Conservation (phyloP, 192 early-diverging fungal genomes). For the Pilobolus umbonatus region DNA sequence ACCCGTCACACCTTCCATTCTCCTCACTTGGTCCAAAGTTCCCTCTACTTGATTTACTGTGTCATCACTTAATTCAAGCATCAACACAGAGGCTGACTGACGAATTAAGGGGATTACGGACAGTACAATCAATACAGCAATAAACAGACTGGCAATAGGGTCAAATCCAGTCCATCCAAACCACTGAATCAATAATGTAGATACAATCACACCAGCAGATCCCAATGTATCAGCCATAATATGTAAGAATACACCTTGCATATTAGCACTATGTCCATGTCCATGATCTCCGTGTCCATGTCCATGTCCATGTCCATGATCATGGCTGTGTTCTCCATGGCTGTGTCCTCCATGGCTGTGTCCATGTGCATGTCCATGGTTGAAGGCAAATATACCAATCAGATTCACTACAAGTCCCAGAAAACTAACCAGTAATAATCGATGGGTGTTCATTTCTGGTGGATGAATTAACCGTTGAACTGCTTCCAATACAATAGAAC, state of each 20-base stretch:
- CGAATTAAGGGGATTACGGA: constrained; percentile 84
- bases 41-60: constrained; percentile 36
- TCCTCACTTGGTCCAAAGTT: constrained; percentile 43
- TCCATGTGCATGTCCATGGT: constrained; percentile 73
- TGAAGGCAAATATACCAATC: constrained; percentile 91
- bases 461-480: constrained; percentile 81
- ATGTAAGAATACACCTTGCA: constrained; percentile 93
- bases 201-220: constrained; percentile 92
- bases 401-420: constrained; percentile 90
- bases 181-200: constrained; percentile 81
- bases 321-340: constrained; percentile 37
- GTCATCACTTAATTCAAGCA: constrained; percentile 42
- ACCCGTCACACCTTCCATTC: constrained; percentile 36
- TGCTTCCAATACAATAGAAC: constrained; percentile 90
- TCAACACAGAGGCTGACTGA: constrained; percentile 54
- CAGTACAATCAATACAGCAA: constrained; percentile 81
- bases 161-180: constrained; percentile 96
- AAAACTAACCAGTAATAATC: constrained; percentile 82
- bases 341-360: constrained; percentile 48
- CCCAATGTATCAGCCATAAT: constrained; percentile 93
- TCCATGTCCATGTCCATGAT: constrained; percentile 48
- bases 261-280: constrained; percentile 75
- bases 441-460: constrained; percentile 80
- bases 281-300: constrained; percentile 52
- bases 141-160: constrained; percentile 91